Base-by-base conservation (phyloP, 768 basidiomycete species). In the Suillus subaureus region DNA sequence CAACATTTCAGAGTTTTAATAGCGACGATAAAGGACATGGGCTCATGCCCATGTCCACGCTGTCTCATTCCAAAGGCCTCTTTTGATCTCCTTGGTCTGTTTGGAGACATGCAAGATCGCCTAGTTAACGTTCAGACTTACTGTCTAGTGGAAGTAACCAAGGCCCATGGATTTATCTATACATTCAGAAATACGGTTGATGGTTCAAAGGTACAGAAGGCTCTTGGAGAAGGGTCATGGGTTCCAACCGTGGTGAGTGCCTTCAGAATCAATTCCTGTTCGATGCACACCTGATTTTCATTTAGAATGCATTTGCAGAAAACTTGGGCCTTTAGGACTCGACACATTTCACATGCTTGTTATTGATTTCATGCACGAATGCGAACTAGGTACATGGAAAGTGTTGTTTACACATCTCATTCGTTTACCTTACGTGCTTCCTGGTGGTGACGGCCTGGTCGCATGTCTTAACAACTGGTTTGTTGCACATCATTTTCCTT, bases 331-430 rank as follows among this genome's bases (percentile, higher is more conserved):
- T 4, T 56, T 70, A 16, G 70, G 67, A 0, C 71, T 75, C 26
- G 67, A 76, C 51, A 21, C 71, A 3, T 78, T 66, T 64, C 13
- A 6, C 0, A 73, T 77, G 51, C 69, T 81, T 3, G 70, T 74
- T 0, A 66, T 70, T 0, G 80, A 83, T 63, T 64, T 81, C 37
- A 61, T 83, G 72, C 80, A 80, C 58, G 77, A 79, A 61, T 68
- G 74, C 40, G 79, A 80, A 49, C 70, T 82, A 0, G 80, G 81
- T 1, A 73, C 75, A 0, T 80, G 78, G 74, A 80, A 79, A 37
- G 56, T 62, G 0, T n/a, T 81, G 2, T 75, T 82, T 39, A 71
- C 71, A 2, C 80, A 81, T 60, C 69, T 80, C 0, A 67, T 81
- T 1, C 72, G 70, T 1, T 72, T 82, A 13, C 62, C 81, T 0